Percentiles rank a stretch among this genome's conserved stretches.
Conservation (phyloP, 495 filamentous ascomycete genomes). For the Thozetella sp. region DNA sequence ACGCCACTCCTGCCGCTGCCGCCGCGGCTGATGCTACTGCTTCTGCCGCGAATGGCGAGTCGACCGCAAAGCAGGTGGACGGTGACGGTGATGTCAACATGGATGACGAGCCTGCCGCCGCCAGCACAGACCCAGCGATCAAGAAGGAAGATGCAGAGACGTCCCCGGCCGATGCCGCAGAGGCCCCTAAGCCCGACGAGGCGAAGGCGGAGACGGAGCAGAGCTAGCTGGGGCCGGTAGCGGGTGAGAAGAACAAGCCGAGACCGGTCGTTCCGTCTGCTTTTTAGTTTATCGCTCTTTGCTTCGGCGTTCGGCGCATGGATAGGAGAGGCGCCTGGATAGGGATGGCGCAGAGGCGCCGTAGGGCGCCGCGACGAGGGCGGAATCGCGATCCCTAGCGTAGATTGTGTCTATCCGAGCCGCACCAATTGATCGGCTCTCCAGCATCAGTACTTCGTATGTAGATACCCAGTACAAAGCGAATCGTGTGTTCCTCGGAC, state of each 20-base stretch:
- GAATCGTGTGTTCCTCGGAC: not conserved
- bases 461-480: not conserved
- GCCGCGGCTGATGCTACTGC: conserved; percentile 8
- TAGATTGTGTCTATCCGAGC: not conserved
- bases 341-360: not conserved
- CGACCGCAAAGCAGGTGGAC: conserved; percentile 17
- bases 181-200: conserved; percentile 6
- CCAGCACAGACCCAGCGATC: conserved; percentile 19
- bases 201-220: conserved; percentile 12
- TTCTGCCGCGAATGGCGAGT: conserved; percentile 7
- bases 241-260: not conserved
- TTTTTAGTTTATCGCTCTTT: not conserved
- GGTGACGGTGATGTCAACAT: conserved; percentile 38
- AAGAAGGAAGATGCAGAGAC: conserved; percentile 30
- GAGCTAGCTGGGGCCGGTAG: not conserved
- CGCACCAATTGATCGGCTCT: not conserved
- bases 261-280: not conserved
- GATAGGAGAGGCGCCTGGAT: not conserved
- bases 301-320: not conserved
- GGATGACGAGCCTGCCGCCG: conserved; percentile 16
- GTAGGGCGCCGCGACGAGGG: no score
- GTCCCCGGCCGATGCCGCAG: not conserved
- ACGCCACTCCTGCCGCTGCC: not conserved
- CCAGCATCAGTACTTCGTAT: not conserved
- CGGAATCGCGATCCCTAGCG: no score